Base-by-base conservation (phyloP, 306 rosid genomes). In the Nissolia schottii region DNA sequence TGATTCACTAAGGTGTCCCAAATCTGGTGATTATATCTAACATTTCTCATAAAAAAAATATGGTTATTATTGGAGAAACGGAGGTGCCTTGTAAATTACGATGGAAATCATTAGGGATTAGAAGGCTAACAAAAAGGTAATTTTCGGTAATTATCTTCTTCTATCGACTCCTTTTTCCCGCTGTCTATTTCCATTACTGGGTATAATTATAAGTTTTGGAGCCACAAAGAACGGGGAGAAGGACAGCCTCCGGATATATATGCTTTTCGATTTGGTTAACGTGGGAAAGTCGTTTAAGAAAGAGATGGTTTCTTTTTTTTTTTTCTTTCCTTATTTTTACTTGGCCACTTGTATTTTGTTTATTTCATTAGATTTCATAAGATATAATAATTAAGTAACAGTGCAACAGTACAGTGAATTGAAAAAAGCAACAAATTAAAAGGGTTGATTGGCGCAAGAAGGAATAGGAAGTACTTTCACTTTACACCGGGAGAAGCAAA, bases 241-340 rank as follows among this genome's bases (percentile, higher is more conserved):
- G 64, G 77, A 65, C 25, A 57, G 35, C 24, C 8, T 2, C 71
- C 77, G 37, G 27, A 15, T 23, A 7, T 20, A 74, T 56, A 50
- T 73, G 78, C 84, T 91, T 92, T 95, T 95, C 96, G 97, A 91
- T 95, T 88, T 95, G 78, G 88, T 90, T 89, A 95, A 95, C 93
- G 96, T 89, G 88, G 96, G 92, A 91, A 91, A 89, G 87, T 81
- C 71, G 88, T 76, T 84, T 77, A 84, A 75, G 80, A 91, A 89
- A 89, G 88, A 82, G 96, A 88, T 70, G 86, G 66, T 84, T 89
- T 79, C 69, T 74, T 83, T 67, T 64, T 86, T 73, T 84, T 89
- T 79, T 71, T 74, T 83, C 70, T 64, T 86, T 73, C 59, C 64
- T 25, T 8, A 22, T 43, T 72, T 50, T 67, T 15, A 35, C 84